phyloP scores from a whole-genome alignment of 1,284 basidiomycete genomes.

The Sporisorium graminicola region DNA sequence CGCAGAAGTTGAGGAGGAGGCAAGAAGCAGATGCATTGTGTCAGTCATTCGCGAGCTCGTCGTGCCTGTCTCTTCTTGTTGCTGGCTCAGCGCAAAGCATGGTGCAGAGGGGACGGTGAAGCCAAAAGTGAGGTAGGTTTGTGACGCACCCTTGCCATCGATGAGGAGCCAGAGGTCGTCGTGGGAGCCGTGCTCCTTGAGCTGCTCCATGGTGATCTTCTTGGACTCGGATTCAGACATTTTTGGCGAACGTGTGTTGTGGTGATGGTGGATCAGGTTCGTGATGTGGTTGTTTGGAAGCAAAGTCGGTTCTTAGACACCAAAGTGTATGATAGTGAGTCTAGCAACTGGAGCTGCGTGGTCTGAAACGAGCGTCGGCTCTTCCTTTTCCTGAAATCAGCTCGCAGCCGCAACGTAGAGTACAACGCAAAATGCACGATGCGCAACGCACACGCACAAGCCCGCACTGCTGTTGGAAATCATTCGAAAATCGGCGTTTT shows the following conservation, averaged over 20 bases:
- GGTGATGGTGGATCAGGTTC: background rate
- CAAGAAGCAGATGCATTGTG: background rate
- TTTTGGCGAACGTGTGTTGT: constrained; percentile 1
- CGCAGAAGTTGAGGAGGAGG: background rate
- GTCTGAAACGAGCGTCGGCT: constrained; percentile 1
- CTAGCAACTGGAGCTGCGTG: background rate
- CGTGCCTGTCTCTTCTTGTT: no score
- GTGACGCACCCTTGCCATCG: constrained; percentile 63
- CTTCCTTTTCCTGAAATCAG: background rate
- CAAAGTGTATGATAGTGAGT: constrained; percentile 1
- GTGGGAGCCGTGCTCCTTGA: constrained; percentile 63
- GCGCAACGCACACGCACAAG: background rate
- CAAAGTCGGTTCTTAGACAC: background rate
- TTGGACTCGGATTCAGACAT: constrained; percentile 36
- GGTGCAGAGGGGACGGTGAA: background rate
- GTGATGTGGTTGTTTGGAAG: background rate
- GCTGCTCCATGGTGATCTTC: constrained; percentile 66
- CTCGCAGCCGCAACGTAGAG: no score
- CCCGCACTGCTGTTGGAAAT: background rate
- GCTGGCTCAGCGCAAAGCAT: background rate
- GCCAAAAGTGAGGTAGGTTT: background rate
- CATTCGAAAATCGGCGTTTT: constrained; percentile 9
- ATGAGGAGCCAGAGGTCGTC: constrained; percentile 68
- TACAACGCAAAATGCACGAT: background rate
- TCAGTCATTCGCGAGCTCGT: background rate